These are phyloP conservation scores for Dalechampia spathulata DNA, from an alignment of 441 rosid species.

Conservation along the genomic window DNA sequence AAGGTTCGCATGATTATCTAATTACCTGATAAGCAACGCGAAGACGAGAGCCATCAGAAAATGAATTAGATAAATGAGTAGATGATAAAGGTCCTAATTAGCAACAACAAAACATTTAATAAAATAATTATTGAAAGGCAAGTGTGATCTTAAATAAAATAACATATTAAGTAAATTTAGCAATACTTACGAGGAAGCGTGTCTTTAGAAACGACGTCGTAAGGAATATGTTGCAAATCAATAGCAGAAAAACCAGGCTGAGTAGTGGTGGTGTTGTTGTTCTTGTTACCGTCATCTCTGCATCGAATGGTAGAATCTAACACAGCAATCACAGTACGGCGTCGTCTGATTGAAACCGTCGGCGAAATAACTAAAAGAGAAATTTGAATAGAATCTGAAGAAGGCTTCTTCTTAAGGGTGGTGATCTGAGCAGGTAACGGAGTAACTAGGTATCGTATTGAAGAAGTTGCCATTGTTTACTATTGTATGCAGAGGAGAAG, in stretches of 20 bases:
- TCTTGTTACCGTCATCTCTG: conserved; percentile 13
- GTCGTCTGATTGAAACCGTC: conserved; percentile 12
- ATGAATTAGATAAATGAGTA: conserved; percentile 32
- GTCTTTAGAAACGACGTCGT: conserved; percentile 25
- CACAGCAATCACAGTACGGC: conserved; percentile 8
- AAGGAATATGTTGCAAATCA: conserved; percentile 21
- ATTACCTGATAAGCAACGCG: conserved; percentile 95
- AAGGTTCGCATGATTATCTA: no score
- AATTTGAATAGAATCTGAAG: conserved; percentile 19
- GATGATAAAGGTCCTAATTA: conserved; percentile 72
- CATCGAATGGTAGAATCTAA: conserved; percentile 20
- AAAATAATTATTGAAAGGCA: no score
- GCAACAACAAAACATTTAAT: neutral
- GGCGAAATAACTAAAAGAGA: neutral
- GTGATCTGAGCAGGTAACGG: conserved; percentile 23
- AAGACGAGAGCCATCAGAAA: conserved; percentile 55
- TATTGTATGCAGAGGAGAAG: neutral
- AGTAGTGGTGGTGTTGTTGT: conserved; percentile 11
- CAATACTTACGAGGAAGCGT: conserved; percentile 30
- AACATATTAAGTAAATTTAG: neutral
- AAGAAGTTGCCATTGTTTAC: conserved; percentile 32
- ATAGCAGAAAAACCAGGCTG: conserved; percentile 21
- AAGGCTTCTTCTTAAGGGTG: neutral
- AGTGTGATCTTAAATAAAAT: neutral
- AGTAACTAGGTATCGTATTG: conserved; percentile 14